Conservation (phyloP, 2,329 filamentous ascomycete species). For the Mollisia scopiformis region DNA sequence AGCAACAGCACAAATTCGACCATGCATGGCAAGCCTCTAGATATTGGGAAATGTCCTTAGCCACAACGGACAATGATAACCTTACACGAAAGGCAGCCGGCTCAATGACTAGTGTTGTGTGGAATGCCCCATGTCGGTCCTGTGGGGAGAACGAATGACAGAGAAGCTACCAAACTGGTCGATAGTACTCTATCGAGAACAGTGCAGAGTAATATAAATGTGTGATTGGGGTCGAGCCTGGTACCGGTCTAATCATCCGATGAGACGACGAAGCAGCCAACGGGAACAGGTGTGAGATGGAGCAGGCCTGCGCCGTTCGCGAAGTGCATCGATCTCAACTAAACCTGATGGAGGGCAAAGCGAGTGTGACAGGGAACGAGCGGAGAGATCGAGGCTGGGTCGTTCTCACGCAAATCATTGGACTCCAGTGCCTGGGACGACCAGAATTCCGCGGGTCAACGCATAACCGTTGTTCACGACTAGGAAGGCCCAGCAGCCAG, state of each 20-base stretch:
- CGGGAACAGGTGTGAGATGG: conserved; percentile 20
- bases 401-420: conserved; percentile 29
- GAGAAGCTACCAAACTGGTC: conserved; percentile 26
- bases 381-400: conserved; percentile 36
- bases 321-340: conserved; percentile 34
- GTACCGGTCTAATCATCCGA: conserved; percentile 38
- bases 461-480: conserved; percentile 35
- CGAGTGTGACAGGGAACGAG: conserved; percentile 28
- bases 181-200: conserved; percentile 33
- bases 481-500: conserved; percentile 14
- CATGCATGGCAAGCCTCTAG: conserved; percentile 21
- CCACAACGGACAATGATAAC: conserved; percentile 27
- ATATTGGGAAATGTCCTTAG: conserved; percentile 23
- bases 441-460: conserved; percentile 29
- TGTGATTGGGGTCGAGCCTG: conserved; percentile 31
- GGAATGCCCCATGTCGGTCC: conserved; percentile 22
- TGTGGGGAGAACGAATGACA: conserved; percentile 34
- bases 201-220: conserved; percentile 34
- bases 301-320: conserved; percentile 19
- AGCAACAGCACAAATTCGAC: conserved; percentile 8
- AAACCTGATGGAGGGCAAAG: conserved; percentile 28
- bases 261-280: conserved; percentile 34
- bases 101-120: conserved; percentile 29
- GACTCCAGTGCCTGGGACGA: conserved; percentile 24
- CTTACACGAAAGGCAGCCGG: conserved; percentile 28